Evolutionary conservation across 1,139 yeast genomes (phyloP).

Genomic region (Chernovozyma sophiae-reginae): DNA sequence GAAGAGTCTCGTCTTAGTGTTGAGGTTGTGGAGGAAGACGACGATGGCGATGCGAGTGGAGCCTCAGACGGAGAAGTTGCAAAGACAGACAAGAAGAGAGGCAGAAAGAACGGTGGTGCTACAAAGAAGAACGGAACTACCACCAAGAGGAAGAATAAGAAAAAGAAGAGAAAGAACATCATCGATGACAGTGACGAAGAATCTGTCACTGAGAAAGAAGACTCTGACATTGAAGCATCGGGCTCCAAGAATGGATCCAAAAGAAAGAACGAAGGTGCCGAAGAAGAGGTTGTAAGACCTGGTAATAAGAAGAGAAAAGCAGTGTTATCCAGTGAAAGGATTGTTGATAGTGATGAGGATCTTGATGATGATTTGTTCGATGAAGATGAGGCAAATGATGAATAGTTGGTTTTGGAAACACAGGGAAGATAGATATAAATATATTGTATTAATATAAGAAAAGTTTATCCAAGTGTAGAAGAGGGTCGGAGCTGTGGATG

Average conservation of each 20-base stretch:
- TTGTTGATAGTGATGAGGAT: slow-evolving; percentile 54
- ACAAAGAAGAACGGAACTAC: slow-evolving; percentile 14
- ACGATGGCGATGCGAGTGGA: slow-evolving; percentile 20
- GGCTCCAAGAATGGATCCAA: slow-evolving; percentile 14
- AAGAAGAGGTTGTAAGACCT: slow-evolving; percentile 6
- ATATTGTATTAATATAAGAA: slow-evolving; percentile 2
- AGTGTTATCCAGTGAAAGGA: slow-evolving; percentile 44
- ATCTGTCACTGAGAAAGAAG: slow-evolving; percentile 14
- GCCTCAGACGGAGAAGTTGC: slow-evolving; percentile 9
- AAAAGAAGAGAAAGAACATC: slow-evolving; percentile 17
- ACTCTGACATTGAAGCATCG: slow-evolving; percentile 14
- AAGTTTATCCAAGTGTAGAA: too few relatives aligned
- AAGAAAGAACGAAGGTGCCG: slow-evolving; percentile 19
- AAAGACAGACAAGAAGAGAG: slow-evolving; percentile 15
- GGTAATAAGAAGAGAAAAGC: slow-evolving; percentile 21
- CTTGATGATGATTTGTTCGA: slow-evolving; percentile 25
- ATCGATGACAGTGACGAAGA: slow-evolving; percentile 28
- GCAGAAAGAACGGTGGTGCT: slow-evolving; percentile 9
- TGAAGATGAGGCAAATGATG: slow-evolving; percentile 14
- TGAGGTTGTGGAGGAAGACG: slow-evolving; percentile 32
- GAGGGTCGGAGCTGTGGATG: too few relatives aligned
- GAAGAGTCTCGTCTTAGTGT: slow-evolving; percentile 45
- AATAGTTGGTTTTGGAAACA: slow-evolving; percentile 13
- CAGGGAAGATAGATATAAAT: background rate
- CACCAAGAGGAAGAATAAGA: slow-evolving; percentile 15